These are phyloP conservation scores for Xerocomellus intermedius DNA, from an alignment of 768 basidiomycete species.

Conservation along the genomic window DNA sequence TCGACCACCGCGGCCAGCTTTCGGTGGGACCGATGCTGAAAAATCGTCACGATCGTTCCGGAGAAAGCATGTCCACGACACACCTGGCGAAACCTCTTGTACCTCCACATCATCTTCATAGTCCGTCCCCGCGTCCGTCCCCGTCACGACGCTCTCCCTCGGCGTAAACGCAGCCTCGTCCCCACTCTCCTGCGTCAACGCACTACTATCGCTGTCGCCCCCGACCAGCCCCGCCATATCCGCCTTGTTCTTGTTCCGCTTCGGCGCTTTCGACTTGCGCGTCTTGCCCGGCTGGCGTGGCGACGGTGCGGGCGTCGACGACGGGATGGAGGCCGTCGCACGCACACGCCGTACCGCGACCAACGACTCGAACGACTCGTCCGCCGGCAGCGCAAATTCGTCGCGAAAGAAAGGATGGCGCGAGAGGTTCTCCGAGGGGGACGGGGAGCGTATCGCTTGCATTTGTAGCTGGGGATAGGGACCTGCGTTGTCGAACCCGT, in stretches of 20 bases:
- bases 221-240: slow-evolving; percentile 73
- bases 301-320: slow-evolving; percentile 58
- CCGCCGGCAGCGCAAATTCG: slow-evolving; percentile 62
- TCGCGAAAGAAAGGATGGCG: slow-evolving; percentile 71
- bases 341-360: slow-evolving; percentile 64
- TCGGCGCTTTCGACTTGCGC: slow-evolving; percentile 48
- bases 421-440: slow-evolving; percentile 65
- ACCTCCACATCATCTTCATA: slow-evolving; percentile 71
- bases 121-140: slow-evolving; percentile 69
- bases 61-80: slow-evolving; percentile 17
- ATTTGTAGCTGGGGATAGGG: slow-evolving; percentile 33
- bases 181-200: slow-evolving; percentile 77
- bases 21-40: slow-evolving; percentile 21
- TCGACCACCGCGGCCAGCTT: slow-evolving; percentile 27
- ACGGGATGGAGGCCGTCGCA: slow-evolving; percentile 52
- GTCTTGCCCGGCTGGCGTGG: slow-evolving; percentile 38
- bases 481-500: slow-evolving; percentile 45
- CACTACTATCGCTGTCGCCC: slow-evolving; percentile 84
- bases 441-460: slow-evolving; percentile 58
- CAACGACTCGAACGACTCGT: slow-evolving; percentile 57
- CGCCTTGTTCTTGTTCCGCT: slow-evolving; percentile 42
- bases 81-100: slow-evolving; percentile 59
- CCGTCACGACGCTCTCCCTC: slow-evolving; percentile 65
- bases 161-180: slow-evolving; percentile 67
- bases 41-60: slow-evolving; percentile 13